phyloP scores from a whole-genome alignment of 2,329 filamentous ascomycete genomes.

The Sclerotinia sclerotiorum region DNA sequence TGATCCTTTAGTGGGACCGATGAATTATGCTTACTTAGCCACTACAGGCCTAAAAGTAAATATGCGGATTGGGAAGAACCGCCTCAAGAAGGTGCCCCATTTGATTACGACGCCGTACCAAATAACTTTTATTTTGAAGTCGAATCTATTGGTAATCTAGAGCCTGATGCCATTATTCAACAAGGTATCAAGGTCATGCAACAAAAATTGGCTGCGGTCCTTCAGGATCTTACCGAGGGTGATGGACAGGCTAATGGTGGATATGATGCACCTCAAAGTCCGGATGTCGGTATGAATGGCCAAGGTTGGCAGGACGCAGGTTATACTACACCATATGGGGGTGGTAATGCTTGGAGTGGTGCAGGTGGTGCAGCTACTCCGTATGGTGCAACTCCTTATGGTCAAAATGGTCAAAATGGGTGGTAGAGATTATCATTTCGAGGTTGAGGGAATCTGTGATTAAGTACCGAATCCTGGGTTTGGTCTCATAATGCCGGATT shows the following conservation, averaged over 20 bases:
- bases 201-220: constrained; percentile 80
- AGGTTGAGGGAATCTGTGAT: not conserved
- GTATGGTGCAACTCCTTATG: constrained; percentile 62
- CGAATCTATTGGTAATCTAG: constrained; percentile 82
- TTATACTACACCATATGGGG: constrained; percentile 68
- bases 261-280: constrained; percentile 62
- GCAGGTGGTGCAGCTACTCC: constrained; percentile 50
- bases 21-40: constrained; percentile 27
- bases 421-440: constrained; percentile 27
- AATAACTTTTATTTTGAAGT: constrained; percentile 90
- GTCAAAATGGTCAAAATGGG: constrained; percentile 42
- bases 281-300: constrained; percentile 56
- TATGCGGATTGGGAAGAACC: constrained; percentile 80
- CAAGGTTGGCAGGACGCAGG: constrained; percentile 60
- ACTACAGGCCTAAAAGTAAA: constrained; percentile 71
- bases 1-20: constrained; percentile 6
- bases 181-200: constrained; percentile 87
- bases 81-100: constrained; percentile 76
- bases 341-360: constrained; percentile 63
- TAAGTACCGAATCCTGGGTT: not conserved
- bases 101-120: constrained; percentile 87
- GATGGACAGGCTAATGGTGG: constrained; percentile 54
- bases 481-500: not conserved
- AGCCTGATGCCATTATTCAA: constrained; percentile 85
- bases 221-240: constrained; percentile 61